Percentiles rank a stretch among this genome's conserved stretches.
phyloP scores from a whole-genome alignment of 2,329 filamentous ascomycete species.

The Cladobotryum protrusum region DNA sequence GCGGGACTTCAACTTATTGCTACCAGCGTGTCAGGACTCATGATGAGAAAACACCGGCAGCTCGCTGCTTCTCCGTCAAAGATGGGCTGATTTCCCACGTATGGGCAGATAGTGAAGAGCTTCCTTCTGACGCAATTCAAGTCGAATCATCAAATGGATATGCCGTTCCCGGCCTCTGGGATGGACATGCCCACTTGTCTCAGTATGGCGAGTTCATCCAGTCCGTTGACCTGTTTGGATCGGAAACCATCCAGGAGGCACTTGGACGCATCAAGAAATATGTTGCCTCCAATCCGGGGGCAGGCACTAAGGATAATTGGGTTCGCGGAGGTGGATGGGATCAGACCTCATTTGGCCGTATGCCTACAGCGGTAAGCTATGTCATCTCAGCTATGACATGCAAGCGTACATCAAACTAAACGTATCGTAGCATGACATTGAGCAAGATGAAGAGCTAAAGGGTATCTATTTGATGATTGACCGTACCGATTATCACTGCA shows the following conservation, averaged over 20 bases:
- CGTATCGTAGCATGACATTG: conserved; percentile 43
- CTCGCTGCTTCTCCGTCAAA: conserved; percentile 51
- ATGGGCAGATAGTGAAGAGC: conserved; percentile 29
- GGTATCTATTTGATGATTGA: conserved; percentile 63
- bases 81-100: conserved; percentile 47
- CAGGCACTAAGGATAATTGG: conserved; percentile 53
- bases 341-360: conserved; percentile 56
- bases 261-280: conserved; percentile 47
- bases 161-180: conserved; percentile 63
- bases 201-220: conserved; percentile 62
- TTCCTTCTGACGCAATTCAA: conserved; percentile 20
- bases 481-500: conserved; percentile 63
- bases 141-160: conserved; percentile 35
- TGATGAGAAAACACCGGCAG: conserved; percentile 28
- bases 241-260: conserved; percentile 49
- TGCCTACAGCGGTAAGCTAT: conserved; percentile 56
- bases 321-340: conserved; percentile 65
- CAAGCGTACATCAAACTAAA: neutral
- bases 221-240: conserved; percentile 58
- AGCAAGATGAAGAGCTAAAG: conserved; percentile 43
- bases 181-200: conserved; percentile 62
- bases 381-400: no score
- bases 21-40: conserved; percentile 35
- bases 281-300: conserved; percentile 40
- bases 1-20: conserved; percentile 27